These are phyloP conservation scores for Blastomyces percursus DNA, from an alignment of 2,329 filamentous ascomycete species.

Conservation along the genomic window DNA sequence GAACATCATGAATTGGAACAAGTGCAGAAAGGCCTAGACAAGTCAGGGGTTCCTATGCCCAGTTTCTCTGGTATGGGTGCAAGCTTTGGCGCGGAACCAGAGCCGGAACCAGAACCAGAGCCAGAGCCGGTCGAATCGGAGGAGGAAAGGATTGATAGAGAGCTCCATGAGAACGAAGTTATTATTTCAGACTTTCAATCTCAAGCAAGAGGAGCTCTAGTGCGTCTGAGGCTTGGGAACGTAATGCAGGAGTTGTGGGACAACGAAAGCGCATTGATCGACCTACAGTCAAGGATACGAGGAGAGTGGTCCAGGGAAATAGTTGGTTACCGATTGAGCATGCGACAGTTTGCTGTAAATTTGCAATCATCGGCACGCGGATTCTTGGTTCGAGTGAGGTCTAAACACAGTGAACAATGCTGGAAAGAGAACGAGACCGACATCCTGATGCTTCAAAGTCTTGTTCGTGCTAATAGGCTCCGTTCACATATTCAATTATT, in stretches of 20 bases:
- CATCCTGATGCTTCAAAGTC: slow-evolving; percentile 69
- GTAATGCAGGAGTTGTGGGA: slow-evolving; percentile 89
- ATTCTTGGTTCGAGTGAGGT: slow-evolving; percentile 56
- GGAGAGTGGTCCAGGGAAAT: slow-evolving; percentile 82
- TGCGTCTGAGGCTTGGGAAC: slow-evolving; percentile 64
- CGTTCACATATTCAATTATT: slow-evolving; percentile 35
- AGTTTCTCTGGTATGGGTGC: slow-evolving; percentile 97
- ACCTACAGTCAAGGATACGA: slow-evolving; percentile 76
- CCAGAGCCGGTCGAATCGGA: slow-evolving; percentile 69
- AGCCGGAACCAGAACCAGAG: slow-evolving; percentile 60
- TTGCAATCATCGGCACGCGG: slow-evolving; percentile 73
- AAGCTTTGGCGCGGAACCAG: slow-evolving; percentile 78
- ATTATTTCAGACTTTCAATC: slow-evolving; percentile 71
- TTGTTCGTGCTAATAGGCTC: slow-evolving; percentile 51
- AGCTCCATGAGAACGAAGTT: slow-evolving; percentile 64
- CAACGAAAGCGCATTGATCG: slow-evolving; percentile 62
- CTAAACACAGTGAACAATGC: slow-evolving; percentile 55
- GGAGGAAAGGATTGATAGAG: slow-evolving; percentile 73
- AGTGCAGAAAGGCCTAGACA: slow-evolving; percentile 93
- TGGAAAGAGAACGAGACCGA: slow-evolving; percentile 62
- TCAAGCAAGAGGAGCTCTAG: slow-evolving; percentile 69
- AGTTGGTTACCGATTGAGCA: slow-evolving; percentile 66
- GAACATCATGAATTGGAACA: slow-evolving; percentile 96
- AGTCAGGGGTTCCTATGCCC: slow-evolving; percentile 88
- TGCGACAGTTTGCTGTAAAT: slow-evolving; percentile 67